Conservation (phyloP, 306 rosid genomes). For the barrel medic (Medicago truncatula) region DNA sequence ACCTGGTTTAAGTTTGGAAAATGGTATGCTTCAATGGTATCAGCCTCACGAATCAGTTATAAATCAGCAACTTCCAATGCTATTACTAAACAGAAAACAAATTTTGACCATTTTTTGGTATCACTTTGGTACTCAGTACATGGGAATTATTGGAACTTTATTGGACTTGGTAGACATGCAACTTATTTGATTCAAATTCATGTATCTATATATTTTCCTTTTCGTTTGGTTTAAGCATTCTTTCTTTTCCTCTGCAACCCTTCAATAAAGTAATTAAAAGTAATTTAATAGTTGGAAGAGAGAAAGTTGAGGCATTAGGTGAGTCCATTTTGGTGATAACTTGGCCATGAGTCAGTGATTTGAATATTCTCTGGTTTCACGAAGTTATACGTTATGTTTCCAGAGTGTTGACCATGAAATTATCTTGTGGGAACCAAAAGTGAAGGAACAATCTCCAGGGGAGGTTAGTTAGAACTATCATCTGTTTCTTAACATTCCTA, state of each 20-base stretch:
- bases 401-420: conserved; percentile 98
- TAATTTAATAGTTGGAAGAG: conserved; percentile 2
- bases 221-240: background rate
- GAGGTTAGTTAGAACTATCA: conserved; percentile 72
- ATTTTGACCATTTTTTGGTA: background rate
- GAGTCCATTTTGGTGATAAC: conserved; percentile 16
- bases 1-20: conserved; percentile 2
- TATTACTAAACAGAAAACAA: background rate
- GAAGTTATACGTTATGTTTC: conserved; percentile 32
- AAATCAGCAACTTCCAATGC: background rate
- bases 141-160: background rate
- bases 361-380: conserved; percentile 5
- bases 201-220: background rate
- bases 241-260: conserved; percentile 19
- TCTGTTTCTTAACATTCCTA: conserved; percentile 18
- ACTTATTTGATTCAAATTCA: background rate
- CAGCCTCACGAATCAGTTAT: conserved; percentile 10
- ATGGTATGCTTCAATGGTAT: conserved; percentile 13
- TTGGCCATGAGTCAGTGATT: conserved; percentile 19
- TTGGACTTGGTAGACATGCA: conserved; percentile 12
- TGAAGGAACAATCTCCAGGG: conserved; percentile 96
- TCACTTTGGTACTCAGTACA: conserved; percentile 11
- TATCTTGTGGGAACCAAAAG: conserved; percentile 93
- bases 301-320: background rate
- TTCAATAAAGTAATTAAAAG: conserved; percentile 3